phyloP scores from a whole-genome alignment of 495 filamentous ascomycete genomes.

The Tuber aestivum region DNA sequence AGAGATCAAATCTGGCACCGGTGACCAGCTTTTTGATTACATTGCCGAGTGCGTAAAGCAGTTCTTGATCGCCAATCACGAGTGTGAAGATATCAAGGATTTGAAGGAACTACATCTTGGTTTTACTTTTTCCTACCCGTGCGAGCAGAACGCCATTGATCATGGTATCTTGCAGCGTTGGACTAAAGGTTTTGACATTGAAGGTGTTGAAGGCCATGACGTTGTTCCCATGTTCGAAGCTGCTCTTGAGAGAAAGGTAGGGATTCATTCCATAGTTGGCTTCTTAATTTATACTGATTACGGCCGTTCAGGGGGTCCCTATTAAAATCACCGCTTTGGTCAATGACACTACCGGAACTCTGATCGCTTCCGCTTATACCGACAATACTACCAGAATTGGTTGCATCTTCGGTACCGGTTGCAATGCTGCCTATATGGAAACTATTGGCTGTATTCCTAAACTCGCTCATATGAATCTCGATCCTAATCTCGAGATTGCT shows the following conservation, averaged over 20 bases:
- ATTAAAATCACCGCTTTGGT: slow-evolving; percentile 91
- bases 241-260: slow-evolving; percentile 69
- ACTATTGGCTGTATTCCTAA: slow-evolving; percentile 85
- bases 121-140: slow-evolving; percentile 98
- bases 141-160: slow-evolving; percentile 92
- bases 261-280: slow-evolving; percentile 29
- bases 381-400: slow-evolving; percentile 87
- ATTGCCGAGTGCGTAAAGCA: slow-evolving; percentile 95
- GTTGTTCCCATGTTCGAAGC: slow-evolving; percentile 89
- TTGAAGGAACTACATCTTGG: slow-evolving; percentile 70
- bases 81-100: slow-evolving; percentile 55
- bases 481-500: slow-evolving; percentile 80
- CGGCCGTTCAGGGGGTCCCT: slow-evolving; percentile 61
- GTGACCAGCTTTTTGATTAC: slow-evolving; percentile 94
- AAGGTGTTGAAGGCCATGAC: slow-evolving; percentile 88
- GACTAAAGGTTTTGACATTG: slow-evolving; percentile 99
- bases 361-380: slow-evolving; percentile 96
- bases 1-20: slow-evolving; percentile 82
- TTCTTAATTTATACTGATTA: slow-evolving; percentile 11
- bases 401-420: slow-evolving; percentile 97
- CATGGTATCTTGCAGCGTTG: slow-evolving; percentile 92
- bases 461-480: slow-evolving; percentile 87
- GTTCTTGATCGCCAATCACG: slow-evolving; percentile 89
- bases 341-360: slow-evolving; percentile 97
- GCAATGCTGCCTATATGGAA: slow-evolving; percentile 98